Evolutionary conservation across 257 asterid genomes (phyloP).

Genomic region (Jacaranda copaia): DNA sequence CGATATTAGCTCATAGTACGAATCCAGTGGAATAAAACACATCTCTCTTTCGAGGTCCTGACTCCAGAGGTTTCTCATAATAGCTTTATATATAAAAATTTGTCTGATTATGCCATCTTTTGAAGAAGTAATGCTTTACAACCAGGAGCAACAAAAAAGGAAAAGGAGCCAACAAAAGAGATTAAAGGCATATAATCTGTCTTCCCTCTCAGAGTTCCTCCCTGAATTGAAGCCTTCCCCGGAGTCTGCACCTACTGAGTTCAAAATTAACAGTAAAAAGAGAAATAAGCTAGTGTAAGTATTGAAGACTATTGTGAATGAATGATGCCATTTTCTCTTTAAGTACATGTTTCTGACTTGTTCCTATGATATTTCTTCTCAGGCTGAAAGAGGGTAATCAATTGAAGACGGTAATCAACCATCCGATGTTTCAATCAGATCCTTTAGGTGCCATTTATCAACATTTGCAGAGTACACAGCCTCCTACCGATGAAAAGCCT

Average conservation of each 20-base stretch:
- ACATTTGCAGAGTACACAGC: slow-evolving; percentile 80
- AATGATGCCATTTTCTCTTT: background rate
- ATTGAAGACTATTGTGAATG: slow-evolving; percentile 9
- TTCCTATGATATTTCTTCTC: slow-evolving; percentile 26
- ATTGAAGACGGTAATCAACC: slow-evolving; percentile 61
- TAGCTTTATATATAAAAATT: background rate
- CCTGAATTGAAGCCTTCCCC: slow-evolving; percentile 60
- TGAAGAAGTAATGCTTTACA: slow-evolving; percentile 27
- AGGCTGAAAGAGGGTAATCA: slow-evolving; percentile 78
- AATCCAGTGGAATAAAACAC: background rate
- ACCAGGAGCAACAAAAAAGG: slow-evolving; percentile 59
- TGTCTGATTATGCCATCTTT: background rate
- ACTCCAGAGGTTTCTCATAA: background rate
- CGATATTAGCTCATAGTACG: background rate
- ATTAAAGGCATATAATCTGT: slow-evolving; percentile 73
- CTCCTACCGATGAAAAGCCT: slow-evolving; percentile 55
- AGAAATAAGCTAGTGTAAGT: slow-evolving; percentile 75
- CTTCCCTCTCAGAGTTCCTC: slow-evolving; percentile 72
- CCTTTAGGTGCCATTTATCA: slow-evolving; percentile 75
- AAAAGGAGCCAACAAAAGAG: slow-evolving; percentile 62
- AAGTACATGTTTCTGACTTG: slow-evolving; percentile 32
- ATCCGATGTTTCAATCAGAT: slow-evolving; percentile 71
- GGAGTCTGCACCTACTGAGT: slow-evolving; percentile 45
- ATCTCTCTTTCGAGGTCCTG: background rate
- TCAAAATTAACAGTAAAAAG: slow-evolving; percentile 70